Conservation (phyloP, 2,329 filamentous ascomycete species). For the Cordyceps fumosorosea region DNA sequence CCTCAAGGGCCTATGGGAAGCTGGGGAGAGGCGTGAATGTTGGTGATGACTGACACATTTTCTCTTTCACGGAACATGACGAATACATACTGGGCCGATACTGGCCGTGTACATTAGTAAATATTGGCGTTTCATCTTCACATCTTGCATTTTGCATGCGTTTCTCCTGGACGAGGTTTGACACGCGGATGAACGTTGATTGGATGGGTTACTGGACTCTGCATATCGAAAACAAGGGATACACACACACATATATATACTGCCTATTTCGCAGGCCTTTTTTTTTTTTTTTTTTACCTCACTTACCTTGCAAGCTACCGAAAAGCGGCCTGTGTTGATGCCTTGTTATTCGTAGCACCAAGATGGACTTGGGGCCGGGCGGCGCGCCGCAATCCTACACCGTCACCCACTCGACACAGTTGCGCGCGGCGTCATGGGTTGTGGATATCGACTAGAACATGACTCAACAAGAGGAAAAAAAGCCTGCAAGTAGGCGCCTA, state of each 20-base stretch:
- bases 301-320: background rate
- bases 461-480: background rate
- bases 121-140: background rate
- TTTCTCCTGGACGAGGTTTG: background rate
- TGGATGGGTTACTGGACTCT: background rate
- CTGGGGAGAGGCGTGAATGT: slow-evolving; percentile 65
- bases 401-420: background rate
- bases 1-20: slow-evolving; percentile 63
- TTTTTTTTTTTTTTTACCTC: background rate
- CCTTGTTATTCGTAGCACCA: background rate
- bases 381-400: background rate
- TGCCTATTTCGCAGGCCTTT: background rate
- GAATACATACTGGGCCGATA: background rate
- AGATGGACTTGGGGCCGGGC: background rate
- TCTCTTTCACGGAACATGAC: background rate
- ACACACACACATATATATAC: background rate
- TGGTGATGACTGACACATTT: background rate
- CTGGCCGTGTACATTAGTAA: slow-evolving; percentile 7
- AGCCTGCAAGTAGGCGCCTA: too few species aligned
- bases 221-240: background rate
- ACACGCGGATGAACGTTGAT: background rate
- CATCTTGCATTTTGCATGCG: background rate
- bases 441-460: background rate
- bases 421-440: background rate
- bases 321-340: background rate